A percentile compares a stretch with the other conserved stretches of the same genome.
These are phyloP conservation scores for Crepidotus variabilis DNA, from an alignment of 768 basidiomycete species.

Conservation along the genomic window DNA sequence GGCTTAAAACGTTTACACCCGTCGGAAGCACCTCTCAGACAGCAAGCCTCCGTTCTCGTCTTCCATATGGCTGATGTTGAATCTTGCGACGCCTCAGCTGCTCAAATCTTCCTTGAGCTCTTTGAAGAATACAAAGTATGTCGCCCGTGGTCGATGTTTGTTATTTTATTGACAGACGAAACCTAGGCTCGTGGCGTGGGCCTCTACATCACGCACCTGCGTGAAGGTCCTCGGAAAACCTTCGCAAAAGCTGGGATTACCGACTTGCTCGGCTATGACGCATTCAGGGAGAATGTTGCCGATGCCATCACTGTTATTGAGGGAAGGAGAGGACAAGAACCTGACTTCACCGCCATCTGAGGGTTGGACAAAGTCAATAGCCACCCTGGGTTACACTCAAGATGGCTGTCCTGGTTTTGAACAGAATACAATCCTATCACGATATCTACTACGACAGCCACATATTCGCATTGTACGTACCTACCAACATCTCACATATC, in stretches of 20 bases:
- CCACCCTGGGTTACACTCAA: background rate
- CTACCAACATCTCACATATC: no score
- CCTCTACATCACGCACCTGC: constrained; percentile 49
- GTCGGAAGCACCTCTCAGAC: constrained; percentile 78
- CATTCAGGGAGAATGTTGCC: constrained; percentile 46
- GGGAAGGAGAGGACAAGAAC: constrained; percentile 11
- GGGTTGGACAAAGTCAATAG: background rate
- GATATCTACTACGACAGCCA: no score
- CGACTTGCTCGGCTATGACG: constrained; percentile 42
- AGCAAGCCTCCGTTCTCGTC: constrained; percentile 72
- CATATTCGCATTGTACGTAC: no score
- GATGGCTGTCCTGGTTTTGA: background rate
- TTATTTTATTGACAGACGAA: background rate
- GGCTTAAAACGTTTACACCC: constrained; percentile 80
- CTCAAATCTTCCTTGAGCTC: constrained; percentile 80
- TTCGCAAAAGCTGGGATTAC: constrained; percentile 51
- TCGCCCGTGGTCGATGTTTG: constrained; percentile 4
- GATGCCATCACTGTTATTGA: constrained; percentile 47
- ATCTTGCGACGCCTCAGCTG: constrained; percentile 84
- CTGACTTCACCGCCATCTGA: background rate
- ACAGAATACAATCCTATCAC: background rate
- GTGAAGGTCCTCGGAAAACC: constrained; percentile 31
- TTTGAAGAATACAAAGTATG: constrained; percentile 71
- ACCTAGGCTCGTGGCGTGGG: constrained; percentile 45
- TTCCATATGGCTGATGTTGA: constrained; percentile 96